These are phyloP conservation scores for Coemansia sp. DNA, from an alignment of 192 early-diverging fungal species.

Conservation along the genomic window DNA sequence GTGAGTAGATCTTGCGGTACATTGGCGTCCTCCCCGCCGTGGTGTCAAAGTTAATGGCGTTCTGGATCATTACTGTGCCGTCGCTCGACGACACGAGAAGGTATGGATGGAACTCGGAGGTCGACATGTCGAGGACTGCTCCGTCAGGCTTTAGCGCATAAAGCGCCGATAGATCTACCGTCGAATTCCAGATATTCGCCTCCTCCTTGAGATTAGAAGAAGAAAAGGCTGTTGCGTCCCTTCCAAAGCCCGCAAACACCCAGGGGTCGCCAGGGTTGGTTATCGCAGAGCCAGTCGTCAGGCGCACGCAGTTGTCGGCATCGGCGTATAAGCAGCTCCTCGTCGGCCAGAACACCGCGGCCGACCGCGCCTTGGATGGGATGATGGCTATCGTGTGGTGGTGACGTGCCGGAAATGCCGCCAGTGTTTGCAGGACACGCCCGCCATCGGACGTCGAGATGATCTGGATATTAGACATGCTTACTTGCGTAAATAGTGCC, in stretches of 20 bases:
- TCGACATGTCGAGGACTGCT: neutral
- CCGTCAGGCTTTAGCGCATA: neutral
- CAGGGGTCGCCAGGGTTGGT: slow-evolving; percentile 7
- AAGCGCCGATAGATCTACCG: neutral
- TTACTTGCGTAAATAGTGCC: slow-evolving; percentile 9
- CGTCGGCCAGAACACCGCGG: slow-evolving; percentile 12
- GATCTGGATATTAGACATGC: slow-evolving; percentile 12
- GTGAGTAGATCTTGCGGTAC: slow-evolving; percentile 10
- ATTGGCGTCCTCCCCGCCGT: neutral
- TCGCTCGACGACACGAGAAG: slow-evolving; percentile 1
- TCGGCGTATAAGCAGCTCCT: slow-evolving; percentile 12
- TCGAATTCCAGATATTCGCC: neutral
- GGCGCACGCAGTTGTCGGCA: slow-evolving; percentile 22
- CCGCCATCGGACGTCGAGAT: slow-evolving; percentile 11
- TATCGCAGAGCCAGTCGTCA: neutral
- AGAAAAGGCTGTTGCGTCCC: neutral
- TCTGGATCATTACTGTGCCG: slow-evolving; percentile 19
- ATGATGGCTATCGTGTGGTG: slow-evolving; percentile 4
- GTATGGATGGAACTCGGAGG: slow-evolving; percentile 29
- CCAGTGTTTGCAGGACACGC: slow-evolving; percentile 11
- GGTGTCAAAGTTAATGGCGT: neutral
- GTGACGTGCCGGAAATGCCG: slow-evolving; percentile 15
- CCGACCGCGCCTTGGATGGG: neutral
- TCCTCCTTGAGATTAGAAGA: neutral
- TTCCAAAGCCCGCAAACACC: neutral